Base-by-base conservation (phyloP, 768 basidiomycete genomes). In the Lactarius hengduanensis region DNA sequence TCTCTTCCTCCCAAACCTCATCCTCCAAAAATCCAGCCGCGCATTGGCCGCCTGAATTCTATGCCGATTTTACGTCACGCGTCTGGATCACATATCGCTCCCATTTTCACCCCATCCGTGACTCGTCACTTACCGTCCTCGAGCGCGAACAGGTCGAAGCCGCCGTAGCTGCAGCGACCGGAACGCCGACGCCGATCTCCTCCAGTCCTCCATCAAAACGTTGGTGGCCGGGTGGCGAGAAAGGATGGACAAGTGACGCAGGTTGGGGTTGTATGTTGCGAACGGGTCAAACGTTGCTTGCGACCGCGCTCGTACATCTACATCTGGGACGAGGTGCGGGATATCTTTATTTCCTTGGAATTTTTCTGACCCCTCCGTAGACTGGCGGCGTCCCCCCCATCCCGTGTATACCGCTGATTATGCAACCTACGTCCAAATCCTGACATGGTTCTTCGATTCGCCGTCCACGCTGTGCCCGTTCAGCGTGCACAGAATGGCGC, bases 361-460 rank as follows among this genome's bases (percentile, higher is more conserved):
- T 43, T 72, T 4, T 38, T 2, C 36, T 61, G 60, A 66, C 60
- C 15, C n/a, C 9, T 47, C 57, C 45, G 15, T 71, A 96, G 95
- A 95, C 65, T 96, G 95, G 94, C 82, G 94, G 61, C 80, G 88
- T 26, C 92, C 94, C 0, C 83, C 86, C 0, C 74, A 84, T 64
- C 80, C 84, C 2, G 78, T 87, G 16, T 78, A 79, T 64, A 85
- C 87, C 0, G 80, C 84, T 2, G 86, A 82, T 68, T 94, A 91
- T 73, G 91, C 92, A 0, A 89, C 85, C 3, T 98, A 99, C 73
- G 91, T 96, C 8, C 90, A 90, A 69, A 90, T 98, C 60, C 65
- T 99, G 26, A 90, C 92, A 0, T 98, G 96, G 94, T 99, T 98
- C 79, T 78, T 98, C 56, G 96, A 99, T 74, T 88, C 90, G 2